Evolutionary conservation across 108 stramenopile genomes (phyloP).

Genomic region (Skeletonema costatum): DNA sequence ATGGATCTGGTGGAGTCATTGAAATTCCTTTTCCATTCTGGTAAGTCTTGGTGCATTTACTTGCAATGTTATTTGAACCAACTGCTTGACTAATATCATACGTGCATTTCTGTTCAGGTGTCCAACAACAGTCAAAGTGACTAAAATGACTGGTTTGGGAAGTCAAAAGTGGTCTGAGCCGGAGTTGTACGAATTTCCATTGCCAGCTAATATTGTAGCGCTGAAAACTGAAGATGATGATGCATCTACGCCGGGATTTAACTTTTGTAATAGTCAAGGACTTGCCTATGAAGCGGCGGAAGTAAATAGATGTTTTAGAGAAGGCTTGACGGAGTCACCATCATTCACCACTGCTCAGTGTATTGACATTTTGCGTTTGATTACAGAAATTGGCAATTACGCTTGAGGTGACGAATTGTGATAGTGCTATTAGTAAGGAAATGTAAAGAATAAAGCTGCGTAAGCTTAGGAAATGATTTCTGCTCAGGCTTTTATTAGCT

Average conservation of each 20-base stretch:
- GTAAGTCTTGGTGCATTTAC: constrained; percentile 13
- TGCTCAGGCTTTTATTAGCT: background rate
- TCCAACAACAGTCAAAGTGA: constrained; percentile 47
- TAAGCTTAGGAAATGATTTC: background rate
- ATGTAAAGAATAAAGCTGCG: background rate
- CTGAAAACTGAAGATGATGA: constrained; percentile 12
- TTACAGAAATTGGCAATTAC: constrained; percentile 43
- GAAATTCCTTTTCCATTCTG: constrained; percentile 57
- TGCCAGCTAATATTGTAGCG: constrained; percentile 34
- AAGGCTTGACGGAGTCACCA: constrained; percentile 44
- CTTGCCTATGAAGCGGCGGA: constrained; percentile 52
- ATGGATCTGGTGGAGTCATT: constrained; percentile 50
- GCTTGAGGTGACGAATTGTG: background rate
- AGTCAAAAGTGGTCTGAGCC: constrained; percentile 48
- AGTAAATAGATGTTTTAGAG: constrained; percentile 50
- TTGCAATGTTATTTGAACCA: background rate
- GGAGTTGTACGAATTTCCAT: constrained; percentile 23
- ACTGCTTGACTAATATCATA: background rate
- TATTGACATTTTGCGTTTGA: constrained; percentile 42
- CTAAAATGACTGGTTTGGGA: constrained; percentile 51
- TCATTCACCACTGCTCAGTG: constrained; percentile 38
- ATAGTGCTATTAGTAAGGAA: background rate
- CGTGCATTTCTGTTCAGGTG: constrained; percentile 19
- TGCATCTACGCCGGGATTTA: constrained; percentile 36
- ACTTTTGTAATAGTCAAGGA: constrained; percentile 53